A percentile compares a stretch with the other conserved stretches of the same genome.
These are phyloP conservation scores for Myxozyma sirexii DNA, from an alignment of 805 yeast genomes.

Conservation along the genomic window DNA sequence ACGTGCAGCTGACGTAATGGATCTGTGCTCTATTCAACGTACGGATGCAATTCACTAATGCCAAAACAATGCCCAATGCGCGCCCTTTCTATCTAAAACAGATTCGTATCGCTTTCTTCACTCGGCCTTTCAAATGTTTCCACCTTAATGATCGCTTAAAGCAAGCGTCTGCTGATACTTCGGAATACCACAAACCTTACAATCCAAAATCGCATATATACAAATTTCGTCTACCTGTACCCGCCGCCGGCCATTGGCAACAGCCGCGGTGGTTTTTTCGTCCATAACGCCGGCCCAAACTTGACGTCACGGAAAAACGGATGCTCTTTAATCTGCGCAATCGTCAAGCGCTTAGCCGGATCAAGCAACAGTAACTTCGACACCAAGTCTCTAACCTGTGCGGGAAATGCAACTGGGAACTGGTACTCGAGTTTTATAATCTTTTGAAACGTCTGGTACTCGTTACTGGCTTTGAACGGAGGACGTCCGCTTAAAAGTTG, in stretches of 20 bases:
- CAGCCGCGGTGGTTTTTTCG: constrained; percentile 55
- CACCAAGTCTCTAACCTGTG: constrained; percentile 65
- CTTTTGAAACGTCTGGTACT: constrained; percentile 83
- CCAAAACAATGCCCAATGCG: background rate
- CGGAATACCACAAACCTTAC: no score
- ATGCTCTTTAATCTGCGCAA: constrained; percentile 63
- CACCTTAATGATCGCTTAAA: no score
- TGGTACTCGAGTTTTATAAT: constrained; percentile 76
- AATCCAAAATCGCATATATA: background rate
- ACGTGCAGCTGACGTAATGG: background rate
- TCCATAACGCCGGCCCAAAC: constrained; percentile 78
- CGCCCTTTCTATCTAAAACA: background rate
- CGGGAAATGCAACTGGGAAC: constrained; percentile 70
- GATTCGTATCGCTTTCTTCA: no score
- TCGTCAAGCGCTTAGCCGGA: constrained; percentile 65
- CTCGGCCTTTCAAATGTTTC: no score
- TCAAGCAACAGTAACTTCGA: constrained; percentile 67
- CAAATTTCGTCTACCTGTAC: background rate
- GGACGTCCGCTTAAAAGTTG: constrained; percentile 84
- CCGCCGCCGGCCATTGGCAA: constrained; percentile 1
- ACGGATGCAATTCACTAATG: background rate
- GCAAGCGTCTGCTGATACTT: no score
- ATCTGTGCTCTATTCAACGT: background rate
- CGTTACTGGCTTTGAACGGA: constrained; percentile 86
- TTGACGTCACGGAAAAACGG: constrained; percentile 69